These are phyloP conservation scores for Naematelia aurantialba DNA, from an alignment of 768 basidiomycete genomes.

Conservation along the genomic window DNA sequence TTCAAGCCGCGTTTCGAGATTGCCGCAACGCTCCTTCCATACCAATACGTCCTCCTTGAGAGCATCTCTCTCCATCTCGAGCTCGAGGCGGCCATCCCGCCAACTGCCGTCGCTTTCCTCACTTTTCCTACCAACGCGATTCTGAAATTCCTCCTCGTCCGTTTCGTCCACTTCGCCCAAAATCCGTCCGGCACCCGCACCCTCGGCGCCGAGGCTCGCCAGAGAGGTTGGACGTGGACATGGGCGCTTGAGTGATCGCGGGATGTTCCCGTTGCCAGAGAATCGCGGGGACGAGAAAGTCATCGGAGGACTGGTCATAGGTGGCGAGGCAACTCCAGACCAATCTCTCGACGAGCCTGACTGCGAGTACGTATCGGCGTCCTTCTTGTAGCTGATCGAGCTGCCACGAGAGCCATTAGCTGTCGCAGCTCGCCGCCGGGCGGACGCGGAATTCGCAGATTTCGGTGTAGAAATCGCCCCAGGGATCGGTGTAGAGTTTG, in stretches of 20 bases:
- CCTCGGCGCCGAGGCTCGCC: constrained; percentile 25
- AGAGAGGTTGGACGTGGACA: constrained; percentile 36
- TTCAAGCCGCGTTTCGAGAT: constrained; percentile 67
- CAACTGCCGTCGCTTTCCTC: constrained; percentile 5
- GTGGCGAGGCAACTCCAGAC: constrained; percentile 13
- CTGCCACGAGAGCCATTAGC: constrained; percentile 24
- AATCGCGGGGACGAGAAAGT: constrained; percentile 9
- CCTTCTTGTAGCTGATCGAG: constrained; percentile 41
- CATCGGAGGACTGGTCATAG: constrained; percentile 12
- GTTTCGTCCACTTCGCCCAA: constrained; percentile 33
- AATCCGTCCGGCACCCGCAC: constrained; percentile 22
- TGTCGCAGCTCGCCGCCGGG: constrained; percentile 15
- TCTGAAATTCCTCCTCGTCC: constrained; percentile 16
- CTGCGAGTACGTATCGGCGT: constrained; percentile 17
- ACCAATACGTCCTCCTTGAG: constrained; percentile 82
- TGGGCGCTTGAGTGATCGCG: constrained; percentile 19
- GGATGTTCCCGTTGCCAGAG: constrained; percentile 15
- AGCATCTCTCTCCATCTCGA: constrained; percentile 81
- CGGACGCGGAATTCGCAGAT: constrained; percentile 8
- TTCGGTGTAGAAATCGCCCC: constrained; percentile 21
- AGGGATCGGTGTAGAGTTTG: constrained; percentile 17
- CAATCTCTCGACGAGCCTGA: constrained; percentile 19
- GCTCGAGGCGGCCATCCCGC: constrained; percentile 27
- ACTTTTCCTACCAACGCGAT: constrained; percentile 5
- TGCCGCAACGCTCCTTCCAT: constrained; percentile 72